Evolutionary conservation across 148 eudicot genomes (phyloP).

Genomic region (Diospyros kaki): DNA sequence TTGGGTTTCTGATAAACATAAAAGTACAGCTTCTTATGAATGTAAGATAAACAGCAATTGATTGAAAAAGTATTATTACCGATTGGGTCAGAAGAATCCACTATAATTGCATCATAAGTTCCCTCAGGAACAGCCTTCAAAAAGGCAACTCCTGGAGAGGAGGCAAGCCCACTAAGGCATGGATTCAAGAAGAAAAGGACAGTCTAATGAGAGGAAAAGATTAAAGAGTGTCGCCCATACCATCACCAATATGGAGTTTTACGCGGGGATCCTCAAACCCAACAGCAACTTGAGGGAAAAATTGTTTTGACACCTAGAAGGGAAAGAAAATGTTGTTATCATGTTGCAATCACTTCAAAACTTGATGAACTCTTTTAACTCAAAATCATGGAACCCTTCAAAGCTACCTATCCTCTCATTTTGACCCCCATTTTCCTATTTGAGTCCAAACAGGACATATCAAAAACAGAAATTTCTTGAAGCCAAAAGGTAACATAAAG

Average conservation of each 20-base stretch:
- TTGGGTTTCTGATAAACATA: not conserved
- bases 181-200: not conserved
- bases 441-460: too few relatives aligned
- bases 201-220: not conserved
- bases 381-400: not conserved
- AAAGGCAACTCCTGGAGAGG: conserved; percentile 79
- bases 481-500: not conserved
- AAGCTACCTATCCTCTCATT: too few relatives aligned
- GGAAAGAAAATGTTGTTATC: not conserved
- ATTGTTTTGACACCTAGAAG: conserved; percentile 64
- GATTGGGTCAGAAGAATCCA: conserved; percentile 96
- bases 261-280: conserved; percentile 92
- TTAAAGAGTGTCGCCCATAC: conserved; percentile 29
- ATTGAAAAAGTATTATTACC: conserved; percentile 32
- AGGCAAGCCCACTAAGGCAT: not conserved
- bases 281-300: conserved; percentile 75
- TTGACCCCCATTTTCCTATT: too few relatives aligned
- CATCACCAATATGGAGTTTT: conserved; percentile 80
- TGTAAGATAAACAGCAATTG: not conserved
- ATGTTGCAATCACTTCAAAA: not conserved
- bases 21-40: not conserved
- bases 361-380: not conserved
- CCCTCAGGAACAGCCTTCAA: conserved; percentile 76
- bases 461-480: not conserved
- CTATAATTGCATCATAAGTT: conserved; percentile 91